Conservation (phyloP, 805 yeast genomes). For the Candida railenensis region DNA sequence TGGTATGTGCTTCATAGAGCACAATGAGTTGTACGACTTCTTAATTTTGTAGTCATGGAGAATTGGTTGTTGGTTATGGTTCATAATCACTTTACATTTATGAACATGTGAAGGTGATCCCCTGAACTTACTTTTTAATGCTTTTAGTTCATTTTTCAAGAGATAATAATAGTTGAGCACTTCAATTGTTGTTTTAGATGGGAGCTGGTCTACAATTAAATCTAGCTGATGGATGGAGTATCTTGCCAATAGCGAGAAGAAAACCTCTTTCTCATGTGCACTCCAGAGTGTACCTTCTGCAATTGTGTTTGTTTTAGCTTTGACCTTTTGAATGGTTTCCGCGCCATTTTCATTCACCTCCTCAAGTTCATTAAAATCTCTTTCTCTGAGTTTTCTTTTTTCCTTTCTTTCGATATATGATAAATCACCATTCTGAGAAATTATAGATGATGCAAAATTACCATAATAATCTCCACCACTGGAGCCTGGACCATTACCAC, state of each 20-base stretch:
- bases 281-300: slow-evolving; percentile 44
- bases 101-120: slow-evolving; percentile 1
- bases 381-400: background rate
- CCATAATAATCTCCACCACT: background rate
- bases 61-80: background rate
- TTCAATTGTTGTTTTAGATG: slow-evolving; percentile 43
- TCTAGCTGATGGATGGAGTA: slow-evolving; percentile 50
- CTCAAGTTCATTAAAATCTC: background rate
- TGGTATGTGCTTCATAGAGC: slow-evolving; percentile 48
- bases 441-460: background rate
- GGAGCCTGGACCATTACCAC: background rate
- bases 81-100: slow-evolving; percentile 2
- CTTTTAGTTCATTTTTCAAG: slow-evolving; percentile 27
- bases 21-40: slow-evolving; percentile 16
- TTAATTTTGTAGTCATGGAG: slow-evolving; percentile 9
- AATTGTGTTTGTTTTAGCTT: background rate
- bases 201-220: slow-evolving; percentile 34
- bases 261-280: slow-evolving; percentile 46
- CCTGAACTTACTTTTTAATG: slow-evolving; percentile 16
- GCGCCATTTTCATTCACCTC: background rate
- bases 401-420: background rate
- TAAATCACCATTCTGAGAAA: slow-evolving; percentile 1
- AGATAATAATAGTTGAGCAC: slow-evolving; percentile 45
- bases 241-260: slow-evolving; percentile 49
- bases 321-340: background rate